Evolutionary conservation across 148 eudicot genomes (phyloP).

Genomic region (Cornus florida): DNA sequence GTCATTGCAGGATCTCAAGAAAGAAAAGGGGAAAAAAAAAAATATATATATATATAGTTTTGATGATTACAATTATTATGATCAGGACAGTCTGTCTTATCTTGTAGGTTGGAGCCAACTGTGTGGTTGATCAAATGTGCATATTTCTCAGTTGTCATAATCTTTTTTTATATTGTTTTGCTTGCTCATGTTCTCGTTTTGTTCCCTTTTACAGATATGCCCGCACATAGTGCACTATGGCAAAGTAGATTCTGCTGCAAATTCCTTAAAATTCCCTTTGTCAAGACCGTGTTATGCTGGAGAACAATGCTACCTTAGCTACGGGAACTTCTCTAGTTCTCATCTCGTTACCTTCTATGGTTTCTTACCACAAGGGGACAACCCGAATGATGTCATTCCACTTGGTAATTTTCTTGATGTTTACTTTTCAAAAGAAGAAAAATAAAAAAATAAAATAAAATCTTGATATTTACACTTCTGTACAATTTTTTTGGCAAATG

Average conservation of each 20-base stretch:
- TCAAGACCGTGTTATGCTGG: slow-evolving; percentile 81
- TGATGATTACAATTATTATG: too few species aligned
- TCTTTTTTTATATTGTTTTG: slow-evolving; percentile 2
- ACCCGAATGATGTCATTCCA: slow-evolving; percentile 80
- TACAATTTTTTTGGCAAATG: background rate
- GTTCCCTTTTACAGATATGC: slow-evolving; percentile 44
- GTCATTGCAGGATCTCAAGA: too few species aligned
- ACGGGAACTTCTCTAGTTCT: slow-evolving; percentile 83
- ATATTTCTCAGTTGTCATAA: slow-evolving; percentile 2
- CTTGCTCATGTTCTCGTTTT: background rate
- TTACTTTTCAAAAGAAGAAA: background rate
- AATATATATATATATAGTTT: too few species aligned
- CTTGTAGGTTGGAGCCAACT: background rate
- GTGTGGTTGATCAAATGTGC: background rate
- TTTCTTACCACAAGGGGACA: slow-evolving; percentile 63
- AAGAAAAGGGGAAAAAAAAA: too few species aligned
- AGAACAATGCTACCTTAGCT: slow-evolving; percentile 87
- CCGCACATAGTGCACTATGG: slow-evolving; percentile 90
- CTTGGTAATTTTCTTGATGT: slow-evolving; percentile 48
- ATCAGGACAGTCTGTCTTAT: background rate
- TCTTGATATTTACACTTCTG: background rate
- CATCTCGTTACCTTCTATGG: slow-evolving; percentile 92
- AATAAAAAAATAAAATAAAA: too few species aligned
- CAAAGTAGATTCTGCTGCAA: slow-evolving; percentile 62
- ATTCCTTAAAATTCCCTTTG: slow-evolving; percentile 68